A percentile compares a stretch with the other conserved stretches of the same genome.
Evolutionary conservation across 805 yeast genomes (phyloP).

Genomic region (Saturnispora zaruensis): DNA sequence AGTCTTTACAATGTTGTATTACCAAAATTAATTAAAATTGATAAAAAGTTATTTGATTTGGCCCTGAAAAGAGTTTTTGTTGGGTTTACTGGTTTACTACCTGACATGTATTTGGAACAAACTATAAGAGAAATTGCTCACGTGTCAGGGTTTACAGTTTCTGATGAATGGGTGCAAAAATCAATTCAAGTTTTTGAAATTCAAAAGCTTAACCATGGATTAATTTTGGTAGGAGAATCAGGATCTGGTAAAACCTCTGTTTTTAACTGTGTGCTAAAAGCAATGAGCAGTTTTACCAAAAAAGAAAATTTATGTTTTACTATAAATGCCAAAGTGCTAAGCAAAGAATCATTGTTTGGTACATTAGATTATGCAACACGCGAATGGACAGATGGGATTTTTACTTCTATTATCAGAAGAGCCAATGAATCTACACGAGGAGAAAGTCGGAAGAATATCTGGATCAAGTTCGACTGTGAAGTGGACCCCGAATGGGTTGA

Average conservation of each 20-base stretch:
- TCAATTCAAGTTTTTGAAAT: constrained; percentile 54
- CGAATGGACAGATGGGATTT: constrained; percentile 88
- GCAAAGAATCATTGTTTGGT: constrained; percentile 65
- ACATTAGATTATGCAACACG: constrained; percentile 63
- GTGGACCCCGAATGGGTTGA: constrained; percentile 94
- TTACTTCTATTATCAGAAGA: constrained; percentile 58
- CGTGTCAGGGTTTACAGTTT: constrained; percentile 26
- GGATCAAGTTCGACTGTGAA: constrained; percentile 89
- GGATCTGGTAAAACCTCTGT: constrained; percentile 66
- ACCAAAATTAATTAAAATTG: constrained; percentile 57
- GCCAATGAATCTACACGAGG: constrained; percentile 50
- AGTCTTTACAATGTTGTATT: constrained; percentile 54
- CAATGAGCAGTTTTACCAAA: constrained; percentile 28
- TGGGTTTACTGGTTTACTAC: constrained; percentile 2
- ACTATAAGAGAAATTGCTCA: constrained; percentile 24
- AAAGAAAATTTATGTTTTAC: constrained; percentile 33
- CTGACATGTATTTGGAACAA: not conserved
- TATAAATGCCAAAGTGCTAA: constrained; percentile 70
- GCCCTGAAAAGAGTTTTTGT: not conserved
- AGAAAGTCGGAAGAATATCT: constrained; percentile 45
- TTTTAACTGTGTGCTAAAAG: constrained; percentile 40
- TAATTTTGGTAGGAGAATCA: constrained; percentile 70
- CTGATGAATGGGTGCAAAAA: constrained; percentile 43
- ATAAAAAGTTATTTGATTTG: constrained; percentile 34
- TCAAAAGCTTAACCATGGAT: constrained; percentile 60